Evolutionary conservation across 148 eudicot genomes (phyloP).

Genomic region (Vaccinium macrocarpon): DNA sequence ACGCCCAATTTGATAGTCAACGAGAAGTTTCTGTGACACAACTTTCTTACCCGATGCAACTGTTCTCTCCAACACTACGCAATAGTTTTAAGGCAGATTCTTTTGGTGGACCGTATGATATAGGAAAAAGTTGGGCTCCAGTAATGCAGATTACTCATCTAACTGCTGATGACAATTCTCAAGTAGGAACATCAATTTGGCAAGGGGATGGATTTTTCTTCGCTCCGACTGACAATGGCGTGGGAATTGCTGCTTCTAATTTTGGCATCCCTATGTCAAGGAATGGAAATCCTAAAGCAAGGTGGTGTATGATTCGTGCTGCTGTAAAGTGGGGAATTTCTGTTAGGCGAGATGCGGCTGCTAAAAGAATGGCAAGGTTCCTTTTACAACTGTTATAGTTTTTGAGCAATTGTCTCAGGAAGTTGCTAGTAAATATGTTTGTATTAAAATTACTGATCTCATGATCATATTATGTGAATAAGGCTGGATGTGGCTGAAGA

Average conservation of each 20-base stretch:
- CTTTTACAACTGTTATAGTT: background rate
- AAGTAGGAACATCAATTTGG: constrained; percentile 32
- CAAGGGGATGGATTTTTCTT: constrained; percentile 32
- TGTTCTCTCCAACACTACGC: constrained; percentile 18
- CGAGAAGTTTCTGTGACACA: constrained; percentile 36
- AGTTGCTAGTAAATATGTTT: background rate
- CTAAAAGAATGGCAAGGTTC: constrained; percentile 12
- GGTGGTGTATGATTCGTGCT: constrained; percentile 75
- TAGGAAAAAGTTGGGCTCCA: constrained; percentile 27
- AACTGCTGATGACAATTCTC: constrained; percentile 21
- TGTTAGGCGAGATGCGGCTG: constrained; percentile 47
- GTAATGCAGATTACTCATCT: constrained; percentile 18
- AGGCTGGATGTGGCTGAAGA: constrained; percentile 6
- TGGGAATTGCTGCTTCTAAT: constrained; percentile 28
- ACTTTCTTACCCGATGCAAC: constrained; percentile 28
- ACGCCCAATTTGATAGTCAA: constrained; percentile 28
- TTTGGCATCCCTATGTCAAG: background rate
- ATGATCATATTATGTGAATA: background rate
- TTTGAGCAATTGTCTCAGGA: background rate
- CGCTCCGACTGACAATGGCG: constrained; percentile 20
- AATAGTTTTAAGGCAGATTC: constrained; percentile 30
- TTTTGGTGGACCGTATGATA: constrained; percentile 19
- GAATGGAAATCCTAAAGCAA: constrained; percentile 37
- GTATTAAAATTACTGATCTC: background rate
- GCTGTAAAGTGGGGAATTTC: constrained; percentile 58